Evolutionary conservation across 345 rosid genomes (phyloP).

Genomic region (Eucalyptus regnans): DNA sequence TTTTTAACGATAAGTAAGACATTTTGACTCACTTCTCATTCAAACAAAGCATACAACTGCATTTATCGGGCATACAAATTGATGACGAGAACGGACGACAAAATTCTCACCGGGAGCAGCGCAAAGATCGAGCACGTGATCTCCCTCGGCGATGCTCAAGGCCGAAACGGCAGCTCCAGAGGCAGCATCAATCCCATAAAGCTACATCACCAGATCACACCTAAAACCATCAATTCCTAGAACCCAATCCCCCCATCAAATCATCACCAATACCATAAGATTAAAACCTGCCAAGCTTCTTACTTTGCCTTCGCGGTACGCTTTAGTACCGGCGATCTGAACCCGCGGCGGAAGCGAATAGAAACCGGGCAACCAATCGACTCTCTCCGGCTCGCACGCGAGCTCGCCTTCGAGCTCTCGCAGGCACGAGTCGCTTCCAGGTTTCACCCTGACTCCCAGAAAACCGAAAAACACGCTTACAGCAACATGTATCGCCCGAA

Average conservation of each 20-base stretch:
- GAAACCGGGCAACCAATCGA: constrained; percentile 68
- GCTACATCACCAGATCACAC: constrained; percentile 16
- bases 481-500: background rate
- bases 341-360: constrained; percentile 61
- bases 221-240: background rate
- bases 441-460: constrained; percentile 49
- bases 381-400: constrained; percentile 50
- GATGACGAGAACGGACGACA: background rate
- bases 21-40: background rate
- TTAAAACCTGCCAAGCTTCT: background rate
- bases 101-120: constrained; percentile 69
- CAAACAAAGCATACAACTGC: background rate
- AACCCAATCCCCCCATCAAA: background rate
- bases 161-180: constrained; percentile 88
- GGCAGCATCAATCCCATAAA: constrained; percentile 92
- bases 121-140: constrained; percentile 91
- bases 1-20: too few relatives aligned
- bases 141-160: constrained; percentile 55
- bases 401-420: constrained; percentile 56
- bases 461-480: background rate
- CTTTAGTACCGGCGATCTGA: constrained; percentile 62
- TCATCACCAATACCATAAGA: background rate
- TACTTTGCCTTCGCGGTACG: constrained; percentile 74
- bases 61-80: background rate
- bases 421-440: constrained; percentile 36